Evolutionary conservation across 1,284 basidiomycete genomes (phyloP), one percentile per base, ranked within the genome.

Genomic region (Amylostereum chailletii): DNA sequence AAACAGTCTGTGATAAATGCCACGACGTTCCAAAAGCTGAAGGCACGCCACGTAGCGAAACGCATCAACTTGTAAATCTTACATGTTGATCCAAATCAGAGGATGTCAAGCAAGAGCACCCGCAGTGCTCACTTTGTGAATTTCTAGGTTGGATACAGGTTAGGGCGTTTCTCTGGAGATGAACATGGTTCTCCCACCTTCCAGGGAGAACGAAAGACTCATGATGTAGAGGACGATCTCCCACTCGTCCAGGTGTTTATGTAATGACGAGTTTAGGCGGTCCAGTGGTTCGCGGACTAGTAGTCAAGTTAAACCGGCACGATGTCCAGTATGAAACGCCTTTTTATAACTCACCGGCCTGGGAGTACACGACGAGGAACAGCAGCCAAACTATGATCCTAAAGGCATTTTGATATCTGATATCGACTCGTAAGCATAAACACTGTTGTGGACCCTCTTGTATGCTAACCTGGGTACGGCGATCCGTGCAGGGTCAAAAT

Each of bases 281-380:
- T 90, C 78, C 38, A 86, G 62, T 2, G 88, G 87, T 58, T 90
- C 83, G 42, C 75, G 77, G 19, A 90, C 87, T 87, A 49, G 45
- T 31, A 5, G 34, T n/a, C 27, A 47, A 38, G 48, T 19, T 19
- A 19, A 19, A 19, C 19, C 19, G 19, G 19, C 19, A 19, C 27
- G 27, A 39, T 34, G 27, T 30, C 10, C 9, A 10, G 3, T 44
- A 33, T 63, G 48, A 34, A 19, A 7, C 32, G 19, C 4, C n/a
- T 19, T 5, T 57, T 59, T 49, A 44, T 26, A 45, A 55, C 75
- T 48, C 55, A 86, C 78, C 90, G 47, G 90, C 87, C 71, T 88
- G 86, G 2, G 90, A 93, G 63, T 95, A 97, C 7, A 83, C 80
- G 40, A 81, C 74, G 11, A 96, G 75, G 70, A 94, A 94, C 57